Evolutionary conservation across 208 protist genomes (phyloP).

Genomic region (Blastocrithidia nonstop): DNA sequence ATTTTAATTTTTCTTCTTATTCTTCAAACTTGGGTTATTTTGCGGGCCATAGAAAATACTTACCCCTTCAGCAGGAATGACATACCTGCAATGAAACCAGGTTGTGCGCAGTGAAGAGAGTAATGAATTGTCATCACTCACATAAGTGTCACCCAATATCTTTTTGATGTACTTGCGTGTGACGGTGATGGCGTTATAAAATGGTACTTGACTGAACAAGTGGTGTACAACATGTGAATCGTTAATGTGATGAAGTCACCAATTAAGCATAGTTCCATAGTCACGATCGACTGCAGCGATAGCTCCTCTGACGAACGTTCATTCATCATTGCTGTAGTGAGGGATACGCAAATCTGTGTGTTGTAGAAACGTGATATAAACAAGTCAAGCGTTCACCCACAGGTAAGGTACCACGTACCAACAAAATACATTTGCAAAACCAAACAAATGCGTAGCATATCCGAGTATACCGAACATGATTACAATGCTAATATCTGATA

Average conservation of each 20-base stretch:
- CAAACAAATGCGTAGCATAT: conserved; percentile 23
- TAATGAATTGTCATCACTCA: conserved; percentile 36
- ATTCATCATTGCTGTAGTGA: conserved; percentile 82
- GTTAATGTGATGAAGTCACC: conserved; percentile 86
- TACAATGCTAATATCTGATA: conserved; percentile 60
- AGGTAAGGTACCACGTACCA: conserved; percentile 78
- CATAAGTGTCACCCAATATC: conserved; percentile 59
- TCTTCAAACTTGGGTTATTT: too few relatives aligned
- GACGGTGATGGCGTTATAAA: conserved; percentile 84
- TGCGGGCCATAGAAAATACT: conserved; percentile 31
- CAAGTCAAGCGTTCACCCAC: conserved; percentile 86
- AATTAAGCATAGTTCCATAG: conserved; percentile 73
- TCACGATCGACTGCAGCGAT: conserved; percentile 85
- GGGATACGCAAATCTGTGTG: conserved; percentile 85
- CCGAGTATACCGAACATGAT: conserved; percentile 24
- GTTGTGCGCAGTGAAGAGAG: conserved; percentile 18
- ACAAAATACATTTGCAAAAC: conserved; percentile 32
- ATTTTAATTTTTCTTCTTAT: too few relatives aligned
- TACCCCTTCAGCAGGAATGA: conserved; percentile 60
- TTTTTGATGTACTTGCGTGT: conserved; percentile 56
- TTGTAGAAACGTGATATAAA: conserved; percentile 89
- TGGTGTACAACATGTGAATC: conserved; percentile 91
- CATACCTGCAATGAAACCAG: conserved; percentile 61
- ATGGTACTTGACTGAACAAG: conserved; percentile 88
- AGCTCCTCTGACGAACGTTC: conserved; percentile 89